Percentiles rank a stretch among this genome's conserved stretches.
Evolutionary conservation across 1,139 yeast species (phyloP).

Genomic region (Saccharomyces pastorianus): DNA sequence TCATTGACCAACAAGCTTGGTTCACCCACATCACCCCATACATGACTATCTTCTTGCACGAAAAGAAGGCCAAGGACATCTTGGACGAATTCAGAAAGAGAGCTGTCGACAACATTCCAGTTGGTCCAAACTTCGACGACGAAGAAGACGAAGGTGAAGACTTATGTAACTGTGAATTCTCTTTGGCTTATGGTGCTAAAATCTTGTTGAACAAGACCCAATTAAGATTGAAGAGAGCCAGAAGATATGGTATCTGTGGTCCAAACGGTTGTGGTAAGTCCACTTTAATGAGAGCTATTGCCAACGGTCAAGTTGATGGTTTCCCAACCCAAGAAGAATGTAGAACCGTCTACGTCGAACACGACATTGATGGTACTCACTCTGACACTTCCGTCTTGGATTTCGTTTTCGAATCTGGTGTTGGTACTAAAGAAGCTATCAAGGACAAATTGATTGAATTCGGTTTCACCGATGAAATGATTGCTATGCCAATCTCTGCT

Average conservation of each 20-base stretch:
- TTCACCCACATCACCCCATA: constrained; percentile 79
- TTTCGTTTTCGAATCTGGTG: constrained; percentile 81
- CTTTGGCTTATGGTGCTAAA: constrained; percentile 99
- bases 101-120: constrained; percentile 96
- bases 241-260: constrained; percentile 99
- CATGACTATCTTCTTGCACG: constrained; percentile 93
- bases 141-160: constrained; percentile 99
- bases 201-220: constrained; percentile 98
- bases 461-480: constrained; percentile 88
- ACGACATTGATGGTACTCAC: constrained; percentile 96
- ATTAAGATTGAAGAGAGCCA: constrained; percentile 97
- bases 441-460: constrained; percentile 74
- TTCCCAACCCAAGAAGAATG: constrained; percentile 98
- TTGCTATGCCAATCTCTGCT: constrained; percentile 85
- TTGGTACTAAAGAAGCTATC: constrained; percentile 66
- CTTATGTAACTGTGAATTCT: constrained; percentile 99
- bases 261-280: constrained; percentile 99
- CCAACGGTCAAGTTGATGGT: constrained; percentile 99
- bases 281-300: constrained; percentile 98
- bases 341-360: constrained; percentile 98
- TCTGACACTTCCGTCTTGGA: constrained; percentile 91
- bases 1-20: constrained; percentile 90
- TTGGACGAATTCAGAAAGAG: constrained; percentile 92
- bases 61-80: constrained; percentile 80
- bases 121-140: constrained; percentile 90